phyloP scores from a whole-genome alignment of 2,329 filamentous ascomycete species.

The Cladosporium sp. region DNA sequence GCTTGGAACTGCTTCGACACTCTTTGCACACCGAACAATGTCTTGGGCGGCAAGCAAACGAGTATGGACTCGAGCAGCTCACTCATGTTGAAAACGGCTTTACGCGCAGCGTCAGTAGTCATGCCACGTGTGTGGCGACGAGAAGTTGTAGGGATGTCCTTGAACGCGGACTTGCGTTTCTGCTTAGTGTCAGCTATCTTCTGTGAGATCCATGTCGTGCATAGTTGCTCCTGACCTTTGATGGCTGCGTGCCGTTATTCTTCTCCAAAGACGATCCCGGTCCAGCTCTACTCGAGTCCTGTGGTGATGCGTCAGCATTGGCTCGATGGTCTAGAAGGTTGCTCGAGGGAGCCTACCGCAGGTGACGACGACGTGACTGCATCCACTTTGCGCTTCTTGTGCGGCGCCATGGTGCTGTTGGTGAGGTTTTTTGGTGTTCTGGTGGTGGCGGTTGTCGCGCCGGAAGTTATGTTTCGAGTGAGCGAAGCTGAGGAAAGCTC shows the following conservation, averaged over 20 bases:
- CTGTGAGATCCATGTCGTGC: background rate
- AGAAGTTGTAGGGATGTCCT: background rate
- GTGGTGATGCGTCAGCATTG: background rate
- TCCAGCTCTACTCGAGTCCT: too few species aligned
- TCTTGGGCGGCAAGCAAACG: background rate
- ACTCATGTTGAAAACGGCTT: slow-evolving; percentile 11
- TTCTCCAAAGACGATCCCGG: background rate
- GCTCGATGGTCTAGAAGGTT: background rate
- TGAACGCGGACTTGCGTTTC: background rate
- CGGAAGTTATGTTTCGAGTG: background rate
- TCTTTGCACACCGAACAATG: slow-evolving; percentile 15
- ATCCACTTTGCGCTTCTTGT: background rate
- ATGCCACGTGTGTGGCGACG: background rate
- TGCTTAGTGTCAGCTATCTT: background rate
- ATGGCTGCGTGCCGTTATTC: background rate
- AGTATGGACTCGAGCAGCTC: background rate
- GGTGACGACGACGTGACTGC: too few species aligned
- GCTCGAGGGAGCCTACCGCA: background rate
- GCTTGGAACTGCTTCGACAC: slow-evolving; percentile 3
- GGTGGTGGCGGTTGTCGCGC: background rate
- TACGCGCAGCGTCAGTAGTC: background rate
- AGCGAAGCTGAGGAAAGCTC: background rate
- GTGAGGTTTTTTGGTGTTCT: background rate
- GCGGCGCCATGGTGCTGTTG: background rate
- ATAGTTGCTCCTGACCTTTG: background rate